Conservation (phyloP, 352 stramenopile species). For the Globisporangium perplexum region DNA sequence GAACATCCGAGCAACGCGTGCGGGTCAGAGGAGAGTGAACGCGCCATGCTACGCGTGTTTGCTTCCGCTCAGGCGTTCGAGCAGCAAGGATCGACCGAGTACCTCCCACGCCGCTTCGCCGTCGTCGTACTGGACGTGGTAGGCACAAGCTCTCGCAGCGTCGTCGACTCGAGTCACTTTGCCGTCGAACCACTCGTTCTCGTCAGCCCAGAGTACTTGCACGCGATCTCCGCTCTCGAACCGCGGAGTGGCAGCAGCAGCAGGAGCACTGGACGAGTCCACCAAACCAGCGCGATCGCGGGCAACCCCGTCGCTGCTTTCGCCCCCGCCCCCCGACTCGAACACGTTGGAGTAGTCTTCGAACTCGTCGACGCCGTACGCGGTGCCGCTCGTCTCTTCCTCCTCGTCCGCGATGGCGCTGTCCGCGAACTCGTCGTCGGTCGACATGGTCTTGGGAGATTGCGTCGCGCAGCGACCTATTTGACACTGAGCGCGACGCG, state of each 20-base stretch:
- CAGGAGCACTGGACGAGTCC: not conserved
- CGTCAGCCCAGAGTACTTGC: slow-evolving; percentile 41
- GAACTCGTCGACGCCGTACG: slow-evolving; percentile 37
- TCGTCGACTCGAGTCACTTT: slow-evolving; percentile 11
- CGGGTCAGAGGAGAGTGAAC: not conserved
- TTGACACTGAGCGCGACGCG: no score
- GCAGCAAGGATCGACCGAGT: not conserved
- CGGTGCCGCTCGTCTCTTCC: not conserved
- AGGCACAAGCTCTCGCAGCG: not conserved
- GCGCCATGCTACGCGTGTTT: not conserved
- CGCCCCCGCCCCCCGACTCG: slow-evolving; percentile 13
- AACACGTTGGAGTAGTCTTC: slow-evolving; percentile 54
- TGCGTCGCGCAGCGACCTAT: no score
- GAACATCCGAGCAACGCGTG: not conserved
- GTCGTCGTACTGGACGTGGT: slow-evolving; percentile 41
- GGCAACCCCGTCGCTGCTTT: not conserved
- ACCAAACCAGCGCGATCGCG: slow-evolving; percentile 7
- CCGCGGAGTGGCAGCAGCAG: not conserved
- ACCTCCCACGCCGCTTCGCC: slow-evolving; percentile 46
- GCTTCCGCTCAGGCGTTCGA: not conserved
- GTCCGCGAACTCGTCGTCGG: slow-evolving; percentile 4
- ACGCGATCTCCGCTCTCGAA: slow-evolving; percentile 21
- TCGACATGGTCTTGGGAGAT: no score
- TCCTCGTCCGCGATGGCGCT: not conserved
- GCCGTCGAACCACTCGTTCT: slow-evolving; percentile 43